Evolutionary conservation across 2,329 filamentous ascomycete genomes (phyloP), one percentile per base, ranked within the genome.

Genomic region (Tolypocladium paradoxum): DNA sequence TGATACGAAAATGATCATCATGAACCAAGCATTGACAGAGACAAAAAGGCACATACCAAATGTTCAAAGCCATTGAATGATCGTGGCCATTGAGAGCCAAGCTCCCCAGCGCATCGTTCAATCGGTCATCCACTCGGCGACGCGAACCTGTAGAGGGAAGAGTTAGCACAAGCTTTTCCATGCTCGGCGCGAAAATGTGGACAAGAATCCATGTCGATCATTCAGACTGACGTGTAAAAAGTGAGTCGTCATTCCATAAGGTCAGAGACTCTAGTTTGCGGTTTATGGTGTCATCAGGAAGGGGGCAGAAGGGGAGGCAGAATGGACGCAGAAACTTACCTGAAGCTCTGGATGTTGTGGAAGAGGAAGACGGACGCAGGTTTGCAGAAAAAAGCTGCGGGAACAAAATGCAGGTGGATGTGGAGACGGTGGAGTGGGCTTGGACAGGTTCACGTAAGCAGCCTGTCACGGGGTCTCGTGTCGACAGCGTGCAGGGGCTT

Each of bases 221-320:
- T 78, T 93, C 88, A 93, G 88, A 90, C 88, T 93, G 88, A 93
- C 88, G 87, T 92, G 84, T 82, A 84, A 88, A 84, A 83, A 82
- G 78, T 59, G 71, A 82, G 71, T 85, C 92, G 91, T 91, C 88
- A 92, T 85, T 79, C 83, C 78, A 70, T 57, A 70, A 76, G 86
- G 84, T 95, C 89, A 93, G 93, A 95, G 89, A 95, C 89, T 95
- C 89, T 95, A 95, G 88, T 91, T 91, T 85, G 84, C 81, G 86
- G 87, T 90, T 85, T 80, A 78, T 75, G 76, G 74, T 90, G 84
- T 91, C 88, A 92, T 92, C 88, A 90, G 69, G 73, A 72, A 75
- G 56, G 58, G 56, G 50, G 47, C 50, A 48, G 35, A 18, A 29
- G 37, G 52, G 35, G 43, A 45, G 57, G 50, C 52, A 55, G 49